These are phyloP conservation scores for Mycena leptocephala DNA, from an alignment of 768 basidiomycete genomes.

Conservation along the genomic window DNA sequence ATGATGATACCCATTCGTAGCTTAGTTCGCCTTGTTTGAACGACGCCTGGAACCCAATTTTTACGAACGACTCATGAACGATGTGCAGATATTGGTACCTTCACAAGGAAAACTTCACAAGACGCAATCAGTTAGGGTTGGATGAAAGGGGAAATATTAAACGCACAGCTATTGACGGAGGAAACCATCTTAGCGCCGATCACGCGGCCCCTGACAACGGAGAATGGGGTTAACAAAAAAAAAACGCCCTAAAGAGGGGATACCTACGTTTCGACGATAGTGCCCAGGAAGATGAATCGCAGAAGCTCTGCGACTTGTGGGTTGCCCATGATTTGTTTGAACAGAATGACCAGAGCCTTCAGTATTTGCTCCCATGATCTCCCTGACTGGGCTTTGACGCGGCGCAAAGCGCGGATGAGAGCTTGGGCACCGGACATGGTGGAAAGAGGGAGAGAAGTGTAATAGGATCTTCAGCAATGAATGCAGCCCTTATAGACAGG, in stretches of 20 bases:
- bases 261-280: constrained; percentile 36
- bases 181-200: constrained; percentile 38
- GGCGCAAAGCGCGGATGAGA: constrained; percentile 23
- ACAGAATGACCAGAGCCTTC: neutral
- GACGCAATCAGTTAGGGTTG: neutral
- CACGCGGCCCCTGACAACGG: constrained; percentile 30
- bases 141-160: neutral
- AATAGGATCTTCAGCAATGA: neutral
- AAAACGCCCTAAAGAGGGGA: neutral
- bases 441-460: neutral
- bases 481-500: neutral
- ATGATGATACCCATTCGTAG: constrained; percentile 36
- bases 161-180: constrained; percentile 37
- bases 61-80: neutral
- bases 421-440: constrained; percentile 14
- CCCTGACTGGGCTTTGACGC: constrained; percentile 17
- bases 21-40: constrained; percentile 36
- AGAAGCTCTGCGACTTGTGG: constrained; percentile 32
- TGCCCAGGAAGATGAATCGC: constrained; percentile 37
- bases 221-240: neutral
- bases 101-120: constrained; percentile 36
- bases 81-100: neutral
- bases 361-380: constrained; percentile 29
- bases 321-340: constrained; percentile 27
- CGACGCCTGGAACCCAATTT: constrained; percentile 15